phyloP scores from a whole-genome alignment of 306 rosid genomes.

The Vigna nakashimae region DNA sequence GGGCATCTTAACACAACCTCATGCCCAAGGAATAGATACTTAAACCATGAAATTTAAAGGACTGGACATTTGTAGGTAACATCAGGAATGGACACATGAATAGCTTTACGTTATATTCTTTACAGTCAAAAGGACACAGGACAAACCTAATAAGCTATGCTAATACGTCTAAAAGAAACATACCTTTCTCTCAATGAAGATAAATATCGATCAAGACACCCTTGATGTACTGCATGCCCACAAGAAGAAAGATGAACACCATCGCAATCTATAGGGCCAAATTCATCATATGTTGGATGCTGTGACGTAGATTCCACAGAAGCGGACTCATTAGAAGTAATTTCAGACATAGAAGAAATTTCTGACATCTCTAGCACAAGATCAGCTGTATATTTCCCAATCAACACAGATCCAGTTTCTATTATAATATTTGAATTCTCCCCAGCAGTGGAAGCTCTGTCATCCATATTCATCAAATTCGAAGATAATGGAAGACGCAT shows the following conservation, averaged over 20 bases:
- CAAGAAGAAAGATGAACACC: conserved; percentile 95
- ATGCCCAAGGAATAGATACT: no score
- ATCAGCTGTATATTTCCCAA: conserved; percentile 75
- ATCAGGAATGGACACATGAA: background rate
- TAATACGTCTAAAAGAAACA: conserved; percentile 19
- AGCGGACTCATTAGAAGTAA: conserved; percentile 49
- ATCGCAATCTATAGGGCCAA: conserved; percentile 84
- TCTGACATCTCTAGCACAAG: conserved; percentile 60
- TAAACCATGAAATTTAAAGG: no score
- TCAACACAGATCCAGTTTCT: conserved; percentile 64
- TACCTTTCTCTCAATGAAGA: conserved; percentile 93
- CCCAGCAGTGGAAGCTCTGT: conserved; percentile 44
- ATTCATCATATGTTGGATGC: conserved; percentile 61
- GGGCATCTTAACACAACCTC: background rate
- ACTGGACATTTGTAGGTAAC: background rate
- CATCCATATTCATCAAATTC: conserved; percentile 44
- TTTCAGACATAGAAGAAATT: conserved; percentile 67
- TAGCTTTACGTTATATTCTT: background rate
- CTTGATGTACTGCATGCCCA: conserved; percentile 98
- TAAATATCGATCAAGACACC: conserved; percentile 86
- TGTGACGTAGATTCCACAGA: conserved; percentile 58
- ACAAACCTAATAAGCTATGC: background rate
- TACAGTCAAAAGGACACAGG: background rate
- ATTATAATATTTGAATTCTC: conserved; percentile 47
- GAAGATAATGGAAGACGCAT: conserved; percentile 47